Evolutionary conservation across 2,329 filamentous ascomycete genomes (phyloP).

Genomic region (Neonectria faginata): DNA sequence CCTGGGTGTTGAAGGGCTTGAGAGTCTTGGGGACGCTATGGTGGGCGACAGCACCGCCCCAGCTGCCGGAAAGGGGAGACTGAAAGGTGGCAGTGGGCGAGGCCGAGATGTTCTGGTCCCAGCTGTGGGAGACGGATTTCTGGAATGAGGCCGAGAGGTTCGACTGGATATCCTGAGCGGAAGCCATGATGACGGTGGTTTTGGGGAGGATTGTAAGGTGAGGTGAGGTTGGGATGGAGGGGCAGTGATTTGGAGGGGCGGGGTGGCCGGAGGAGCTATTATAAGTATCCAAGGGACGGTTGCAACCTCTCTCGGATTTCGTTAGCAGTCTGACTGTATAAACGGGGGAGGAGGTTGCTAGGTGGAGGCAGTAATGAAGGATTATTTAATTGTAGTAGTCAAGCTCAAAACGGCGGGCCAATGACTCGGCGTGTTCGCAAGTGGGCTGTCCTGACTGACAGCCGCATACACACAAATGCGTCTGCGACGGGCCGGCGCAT

Average conservation of each 20-base stretch:
- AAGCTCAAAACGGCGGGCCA: conserved; percentile 7
- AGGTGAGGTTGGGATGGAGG: conserved; percentile 14
- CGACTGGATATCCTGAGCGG: conserved; percentile 60
- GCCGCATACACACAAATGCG: conserved; percentile 9
- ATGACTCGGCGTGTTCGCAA: conserved; percentile 23
- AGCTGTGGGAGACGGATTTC: conserved; percentile 65
- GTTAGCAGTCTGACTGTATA: background rate
- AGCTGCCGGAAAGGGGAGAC: conserved; percentile 76
- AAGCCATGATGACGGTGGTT: conserved; percentile 52
- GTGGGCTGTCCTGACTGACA: conserved; percentile 17
- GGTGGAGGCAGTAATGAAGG: background rate
- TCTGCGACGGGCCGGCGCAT: conserved; percentile 43
- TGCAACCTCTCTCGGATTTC: conserved; percentile 6
- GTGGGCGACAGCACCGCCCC: conserved; percentile 57
- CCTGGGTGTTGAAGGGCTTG: conserved; percentile 94
- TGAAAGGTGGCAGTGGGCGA: conserved; percentile 82
- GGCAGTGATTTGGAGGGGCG: conserved; percentile 7
- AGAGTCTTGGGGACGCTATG: conserved; percentile 74
- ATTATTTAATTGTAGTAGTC: conserved; percentile 4
- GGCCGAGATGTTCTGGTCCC: conserved; percentile 72
- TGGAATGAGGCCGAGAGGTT: conserved; percentile 50
- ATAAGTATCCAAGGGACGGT: conserved; percentile 19
- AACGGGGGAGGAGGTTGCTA: background rate
- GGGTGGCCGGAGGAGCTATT: conserved; percentile 19
- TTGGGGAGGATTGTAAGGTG: conserved; percentile 43